These are phyloP conservation scores for Euryodendron excelsum DNA, from an alignment of 148 eudicot genomes.

Conservation along the genomic window DNA sequence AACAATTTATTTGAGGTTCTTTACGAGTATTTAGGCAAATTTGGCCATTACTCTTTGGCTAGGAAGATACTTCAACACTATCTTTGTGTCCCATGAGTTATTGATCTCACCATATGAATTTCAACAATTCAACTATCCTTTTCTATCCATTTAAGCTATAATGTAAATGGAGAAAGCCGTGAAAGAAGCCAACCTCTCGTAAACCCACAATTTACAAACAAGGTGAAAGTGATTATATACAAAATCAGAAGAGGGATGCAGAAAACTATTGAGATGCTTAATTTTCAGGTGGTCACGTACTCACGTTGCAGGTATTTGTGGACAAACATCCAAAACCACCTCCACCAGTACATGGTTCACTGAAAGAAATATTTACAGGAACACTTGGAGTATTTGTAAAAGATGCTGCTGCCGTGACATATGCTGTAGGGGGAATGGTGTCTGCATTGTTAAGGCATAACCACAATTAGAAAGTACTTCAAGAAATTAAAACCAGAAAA, in stretches of 20 bases:
- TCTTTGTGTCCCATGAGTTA: not conserved
- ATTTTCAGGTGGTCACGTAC: slow-evolving; percentile 41
- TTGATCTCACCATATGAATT: too few species aligned
- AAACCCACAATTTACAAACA: not conserved
- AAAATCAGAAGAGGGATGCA: not conserved
- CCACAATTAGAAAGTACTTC: slow-evolving; percentile 8
- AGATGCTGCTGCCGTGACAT: slow-evolving; percentile 49
- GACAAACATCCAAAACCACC: slow-evolving; percentile 81
- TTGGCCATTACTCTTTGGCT: not conserved
- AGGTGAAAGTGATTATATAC: not conserved
- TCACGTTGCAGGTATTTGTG: slow-evolving; percentile 74
- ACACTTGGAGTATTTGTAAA: slow-evolving; percentile 60
- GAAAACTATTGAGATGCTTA: not conserved
- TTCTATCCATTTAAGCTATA: too few species aligned
- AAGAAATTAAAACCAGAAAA: not conserved
- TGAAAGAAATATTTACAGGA: slow-evolving; percentile 68
- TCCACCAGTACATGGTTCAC: slow-evolving; percentile 73
- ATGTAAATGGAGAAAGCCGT: too few species aligned
- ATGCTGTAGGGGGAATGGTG: slow-evolving; percentile 80
- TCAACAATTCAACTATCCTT: too few species aligned
- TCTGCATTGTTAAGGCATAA: slow-evolving; percentile 45
- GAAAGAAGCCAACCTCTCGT: slow-evolving; percentile 2
- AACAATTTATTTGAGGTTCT: not conserved
- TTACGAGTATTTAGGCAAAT: not conserved
- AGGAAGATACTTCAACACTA: not conserved